Evolutionary conservation across 768 basidiomycete species (phyloP).

Genomic region (Tricholoma matsutake): DNA sequence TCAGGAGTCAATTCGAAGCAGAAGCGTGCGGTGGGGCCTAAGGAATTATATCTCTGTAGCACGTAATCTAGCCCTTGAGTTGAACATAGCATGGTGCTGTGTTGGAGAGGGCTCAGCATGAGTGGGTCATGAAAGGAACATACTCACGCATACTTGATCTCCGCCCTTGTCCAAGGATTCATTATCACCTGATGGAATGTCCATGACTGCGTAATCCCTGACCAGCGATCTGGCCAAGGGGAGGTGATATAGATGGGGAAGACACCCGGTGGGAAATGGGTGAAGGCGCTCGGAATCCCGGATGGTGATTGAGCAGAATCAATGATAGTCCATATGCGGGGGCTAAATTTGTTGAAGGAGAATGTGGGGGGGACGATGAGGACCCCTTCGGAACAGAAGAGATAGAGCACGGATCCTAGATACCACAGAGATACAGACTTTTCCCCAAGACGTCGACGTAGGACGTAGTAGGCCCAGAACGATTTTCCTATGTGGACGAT

Average conservation of each 20-base stretch:
- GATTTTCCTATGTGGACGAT: slow-evolving; percentile 6
- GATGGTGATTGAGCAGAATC: slow-evolving; percentile 1
- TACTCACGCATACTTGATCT: slow-evolving; percentile 3
- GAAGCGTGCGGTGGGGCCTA: slow-evolving; percentile 1
- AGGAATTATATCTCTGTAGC: not conserved
- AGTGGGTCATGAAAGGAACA: not conserved
- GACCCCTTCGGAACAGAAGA: slow-evolving; percentile 8
- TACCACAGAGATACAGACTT: slow-evolving; percentile 8
- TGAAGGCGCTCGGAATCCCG: not conserved
- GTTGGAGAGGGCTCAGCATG: slow-evolving; percentile 1
- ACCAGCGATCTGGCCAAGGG: slow-evolving; percentile 6
- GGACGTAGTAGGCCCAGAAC: slow-evolving; percentile 7
- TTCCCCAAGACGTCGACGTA: slow-evolving; percentile 6
- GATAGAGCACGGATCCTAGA: slow-evolving; percentile 5
- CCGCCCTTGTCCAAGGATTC: slow-evolving; percentile 13
- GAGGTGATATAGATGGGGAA: slow-evolving; percentile 13
- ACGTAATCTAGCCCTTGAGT: not conserved
- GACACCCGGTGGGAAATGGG: slow-evolving; percentile 1
- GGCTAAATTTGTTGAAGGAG: not conserved
- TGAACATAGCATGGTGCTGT: not conserved
- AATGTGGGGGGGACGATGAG: slow-evolving; percentile 2
- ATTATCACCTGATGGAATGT: slow-evolving; percentile 3
- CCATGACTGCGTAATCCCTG: slow-evolving; percentile 4
- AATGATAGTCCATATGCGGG: not conserved
- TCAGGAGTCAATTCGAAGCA: not conserved